phyloP scores from a whole-genome alignment of 371 early-diverging fungal species.

The Mucor irregularis region DNA sequence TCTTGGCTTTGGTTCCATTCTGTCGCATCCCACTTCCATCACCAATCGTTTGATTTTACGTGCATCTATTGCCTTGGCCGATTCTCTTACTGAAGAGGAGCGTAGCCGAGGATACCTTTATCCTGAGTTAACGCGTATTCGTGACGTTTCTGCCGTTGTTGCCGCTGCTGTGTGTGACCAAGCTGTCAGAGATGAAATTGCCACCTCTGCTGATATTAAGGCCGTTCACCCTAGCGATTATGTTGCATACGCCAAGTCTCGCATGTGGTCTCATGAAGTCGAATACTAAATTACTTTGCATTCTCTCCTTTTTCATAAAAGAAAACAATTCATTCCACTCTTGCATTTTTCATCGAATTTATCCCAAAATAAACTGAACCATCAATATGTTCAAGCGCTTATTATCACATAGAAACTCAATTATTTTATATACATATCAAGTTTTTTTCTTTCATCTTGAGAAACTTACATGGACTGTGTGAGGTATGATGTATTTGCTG shows the following conservation, averaged over 20 bases:
- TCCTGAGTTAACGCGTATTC: conserved; percentile 81
- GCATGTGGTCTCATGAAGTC: conserved; percentile 49
- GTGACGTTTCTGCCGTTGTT: conserved; percentile 75
- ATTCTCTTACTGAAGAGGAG: conserved; percentile 72
- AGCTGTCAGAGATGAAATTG: conserved; percentile 64
- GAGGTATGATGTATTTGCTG: too few species aligned
- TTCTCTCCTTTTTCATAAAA: background rate
- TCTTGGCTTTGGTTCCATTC: conserved; percentile 81
- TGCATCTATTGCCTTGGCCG: conserved; percentile 81
- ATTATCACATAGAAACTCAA: too few species aligned
- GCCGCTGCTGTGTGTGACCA: conserved; percentile 77
- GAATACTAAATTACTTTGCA: background rate
- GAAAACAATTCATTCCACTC: too few species aligned
- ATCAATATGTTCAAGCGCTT: too few species aligned
- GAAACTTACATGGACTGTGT: too few species aligned
- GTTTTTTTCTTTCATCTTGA: too few species aligned
- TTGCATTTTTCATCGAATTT: too few species aligned
- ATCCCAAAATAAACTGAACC: too few species aligned
- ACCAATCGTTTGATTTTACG: conserved; percentile 82
- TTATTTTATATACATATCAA: too few species aligned
- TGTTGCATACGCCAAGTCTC: conserved; percentile 36
- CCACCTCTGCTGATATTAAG: conserved; percentile 34
- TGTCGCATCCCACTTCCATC: conserved; percentile 67
- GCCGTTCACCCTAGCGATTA: conserved; percentile 20
- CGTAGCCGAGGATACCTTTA: conserved; percentile 67